A percentile compares a stretch with the other conserved stretches of the same genome.
Conservation (phyloP, 2,329 filamentous ascomycete genomes). For the Clarireedia sp. region DNA sequence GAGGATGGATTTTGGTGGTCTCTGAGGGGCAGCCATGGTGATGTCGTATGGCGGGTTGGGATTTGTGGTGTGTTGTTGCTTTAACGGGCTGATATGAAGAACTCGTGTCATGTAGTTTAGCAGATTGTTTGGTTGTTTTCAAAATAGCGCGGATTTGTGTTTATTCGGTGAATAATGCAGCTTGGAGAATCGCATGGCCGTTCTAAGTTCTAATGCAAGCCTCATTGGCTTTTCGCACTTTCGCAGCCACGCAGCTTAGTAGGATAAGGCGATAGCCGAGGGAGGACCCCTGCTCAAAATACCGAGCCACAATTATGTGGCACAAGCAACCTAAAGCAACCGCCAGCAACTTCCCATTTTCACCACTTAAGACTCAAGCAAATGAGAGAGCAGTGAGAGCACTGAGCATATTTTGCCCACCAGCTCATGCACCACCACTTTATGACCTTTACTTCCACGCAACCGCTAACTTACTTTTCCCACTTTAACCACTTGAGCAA, state of each 20-base stretch:
- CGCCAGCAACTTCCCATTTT: not conserved
- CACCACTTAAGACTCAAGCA: no score
- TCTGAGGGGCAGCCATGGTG: conserved; percentile 22
- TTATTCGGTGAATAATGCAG: not conserved
- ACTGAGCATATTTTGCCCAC: not conserved
- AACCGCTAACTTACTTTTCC: not conserved
- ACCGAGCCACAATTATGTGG: no score
- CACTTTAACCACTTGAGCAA: no score
- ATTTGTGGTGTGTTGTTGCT: not conserved
- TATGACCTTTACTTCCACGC: not conserved
- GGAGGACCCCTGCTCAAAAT: no score
- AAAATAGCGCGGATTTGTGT: not conserved
- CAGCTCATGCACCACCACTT: conserved; percentile 5
- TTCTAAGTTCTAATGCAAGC: not conserved
- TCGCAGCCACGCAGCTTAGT: no score
- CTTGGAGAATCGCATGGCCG: not conserved
- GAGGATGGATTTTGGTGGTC: conserved; percentile 47
- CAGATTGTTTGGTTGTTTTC: not conserved
- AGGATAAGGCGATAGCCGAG: no score
- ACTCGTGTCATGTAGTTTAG: not conserved
- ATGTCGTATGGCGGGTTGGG: no score
- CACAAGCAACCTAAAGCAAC: not conserved
- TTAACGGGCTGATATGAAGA: not conserved
- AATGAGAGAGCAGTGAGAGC: not conserved
- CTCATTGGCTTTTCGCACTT: not conserved